Evolutionary conservation across 2,329 filamentous ascomycete species (phyloP).

Genomic region (Colletotrichum endophyticum): DNA sequence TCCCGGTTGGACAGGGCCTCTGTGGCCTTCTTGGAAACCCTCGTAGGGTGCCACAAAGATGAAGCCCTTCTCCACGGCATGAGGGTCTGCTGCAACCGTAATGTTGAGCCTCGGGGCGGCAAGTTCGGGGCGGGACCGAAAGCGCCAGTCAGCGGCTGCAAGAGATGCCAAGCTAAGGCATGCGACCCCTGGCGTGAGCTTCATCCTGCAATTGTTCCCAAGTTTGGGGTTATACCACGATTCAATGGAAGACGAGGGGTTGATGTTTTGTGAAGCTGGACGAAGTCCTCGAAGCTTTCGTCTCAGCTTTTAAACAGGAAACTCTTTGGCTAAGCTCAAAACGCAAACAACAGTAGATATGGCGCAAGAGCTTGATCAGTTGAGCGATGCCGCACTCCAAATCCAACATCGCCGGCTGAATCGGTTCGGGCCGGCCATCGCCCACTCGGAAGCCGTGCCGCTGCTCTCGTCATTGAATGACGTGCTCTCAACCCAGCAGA

Average conservation of each 20-base stretch:
- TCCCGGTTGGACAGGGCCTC: neutral
- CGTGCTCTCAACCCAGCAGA: neutral
- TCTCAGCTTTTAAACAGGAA: neutral
- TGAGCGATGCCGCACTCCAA: neutral
- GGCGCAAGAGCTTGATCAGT: neutral
- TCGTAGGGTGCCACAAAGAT: neutral
- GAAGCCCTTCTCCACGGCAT: neutral
- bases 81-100: neutral
- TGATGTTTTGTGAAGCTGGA: neutral
- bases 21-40: neutral
- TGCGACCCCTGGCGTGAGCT: neutral
- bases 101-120: neutral
- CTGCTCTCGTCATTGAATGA: neutral
- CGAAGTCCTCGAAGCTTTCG: neutral
- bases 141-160: neutral
- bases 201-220: accelerated
- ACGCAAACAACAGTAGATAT: neutral
- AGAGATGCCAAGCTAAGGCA: neutral
- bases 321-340: neutral
- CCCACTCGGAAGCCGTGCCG: neutral
- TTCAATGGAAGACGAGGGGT: neutral
- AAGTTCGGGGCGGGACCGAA: neutral
- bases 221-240: accelerated
- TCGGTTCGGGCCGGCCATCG: neutral
- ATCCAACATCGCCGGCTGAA: neutral